Base-by-base conservation (phyloP, 1,284 basidiomycete species). In the Takashimella koratensis region DNA sequence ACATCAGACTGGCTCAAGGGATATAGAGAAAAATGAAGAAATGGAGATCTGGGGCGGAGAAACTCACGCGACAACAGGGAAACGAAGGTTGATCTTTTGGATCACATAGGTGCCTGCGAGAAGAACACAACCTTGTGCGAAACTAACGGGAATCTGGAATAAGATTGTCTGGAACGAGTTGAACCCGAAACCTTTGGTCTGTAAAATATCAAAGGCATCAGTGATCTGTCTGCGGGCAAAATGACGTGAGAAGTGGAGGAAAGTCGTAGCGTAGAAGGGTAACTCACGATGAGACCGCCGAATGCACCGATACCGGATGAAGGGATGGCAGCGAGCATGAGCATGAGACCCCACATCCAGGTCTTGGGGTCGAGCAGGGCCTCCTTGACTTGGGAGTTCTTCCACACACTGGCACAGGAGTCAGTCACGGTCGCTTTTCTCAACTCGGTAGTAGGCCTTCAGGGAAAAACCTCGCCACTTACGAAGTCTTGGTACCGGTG, bases 31-130 rank as follows among this genome's bases (percentile, higher is more conserved):
- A 13, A 21, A 10, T 36, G 19, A 20, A 24, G 24, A n/a, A n/a
- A n/a, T n/a, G n/a, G n/a, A n/a, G n/a, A n/a, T n/a, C n/a, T n/a
- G n/a, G n/a, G n/a, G n/a, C n/a, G n/a, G n/a, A n/a, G n/a, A 64
- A 1, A 40, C 45, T 54, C 45, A 56, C 60, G 80, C 76, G 25
- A 80, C 60, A 6, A 80, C 77, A 2, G 79, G 79, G 70, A 76
- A 80, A 56, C 79, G 77, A 20, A 79, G 67, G 54, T 78, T 79
- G 50, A 77, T 71, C 51, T 72, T 74, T 43, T 74, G 78, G 5
- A 77, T 77, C 11, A 79, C 60, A 41, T 65, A 73, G 5, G 75
- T 78, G 5, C 49, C 47, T 10, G 12, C 25, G 16, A 59, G n/a
- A n/a, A 62, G 48, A 2, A 53, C 40, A 21, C 47, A 25, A n/a